These are phyloP conservation scores for Circinella minor DNA, from an alignment of 371 early-diverging fungal species.

Conservation along the genomic window DNA sequence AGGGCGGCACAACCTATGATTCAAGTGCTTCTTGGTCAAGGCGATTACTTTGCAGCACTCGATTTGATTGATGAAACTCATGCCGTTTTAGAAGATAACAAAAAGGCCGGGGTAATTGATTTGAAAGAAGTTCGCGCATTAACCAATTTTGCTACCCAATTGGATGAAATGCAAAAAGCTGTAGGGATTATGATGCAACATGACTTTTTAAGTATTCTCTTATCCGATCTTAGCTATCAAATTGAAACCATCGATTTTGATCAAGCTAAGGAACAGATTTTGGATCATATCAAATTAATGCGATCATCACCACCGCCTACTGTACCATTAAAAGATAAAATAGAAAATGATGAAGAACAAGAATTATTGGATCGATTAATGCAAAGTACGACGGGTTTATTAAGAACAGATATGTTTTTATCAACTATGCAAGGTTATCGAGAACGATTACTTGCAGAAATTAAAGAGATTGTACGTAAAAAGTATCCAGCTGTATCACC, in stretches of 20 bases:
- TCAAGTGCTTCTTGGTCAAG: constrained; percentile 75
- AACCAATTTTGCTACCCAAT: constrained; percentile 63
- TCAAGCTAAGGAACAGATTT: constrained; percentile 8
- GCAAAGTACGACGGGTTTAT: constrained; percentile 76
- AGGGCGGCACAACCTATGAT: constrained; percentile 80
- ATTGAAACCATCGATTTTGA: constrained; percentile 40
- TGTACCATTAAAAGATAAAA: not conserved
- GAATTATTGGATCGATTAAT: constrained; percentile 63
- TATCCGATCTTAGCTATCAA: constrained; percentile 60
- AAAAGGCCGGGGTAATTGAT: constrained; percentile 40
- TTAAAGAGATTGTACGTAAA: constrained; percentile 77
- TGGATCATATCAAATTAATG: not conserved
- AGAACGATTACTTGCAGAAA: constrained; percentile 72
- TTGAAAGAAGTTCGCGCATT: constrained; percentile 64
- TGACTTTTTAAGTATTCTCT: constrained; percentile 67
- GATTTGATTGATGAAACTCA: constrained; percentile 84
- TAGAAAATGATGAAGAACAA: constrained; percentile 26
- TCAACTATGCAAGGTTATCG: constrained; percentile 73
- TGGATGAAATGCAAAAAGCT: constrained; percentile 68
- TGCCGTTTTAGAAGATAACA: constrained; percentile 51
- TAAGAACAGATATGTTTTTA: constrained; percentile 71
- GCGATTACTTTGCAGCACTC: constrained; percentile 86
- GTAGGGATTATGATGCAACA: constrained; percentile 76
- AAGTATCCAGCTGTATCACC: constrained; percentile 36
- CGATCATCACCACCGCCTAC: not conserved